Percentiles rank a stretch among this genome's conserved stretches.
phyloP scores from a whole-genome alignment of 2,329 filamentous ascomycete genomes.

The Cladobotryum protrusum region DNA sequence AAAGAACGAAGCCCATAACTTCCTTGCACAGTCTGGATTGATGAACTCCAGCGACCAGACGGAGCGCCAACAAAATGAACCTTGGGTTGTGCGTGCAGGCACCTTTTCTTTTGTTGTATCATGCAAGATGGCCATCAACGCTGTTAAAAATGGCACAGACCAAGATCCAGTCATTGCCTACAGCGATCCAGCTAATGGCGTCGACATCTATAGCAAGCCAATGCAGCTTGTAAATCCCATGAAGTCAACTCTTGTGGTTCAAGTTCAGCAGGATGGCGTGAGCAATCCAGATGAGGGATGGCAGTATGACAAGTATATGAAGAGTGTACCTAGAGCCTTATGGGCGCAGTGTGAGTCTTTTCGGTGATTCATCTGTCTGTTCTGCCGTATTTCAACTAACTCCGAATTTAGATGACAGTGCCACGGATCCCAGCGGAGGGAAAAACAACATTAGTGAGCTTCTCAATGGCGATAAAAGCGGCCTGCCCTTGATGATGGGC shows the following conservation, averaged over 20 bases:
- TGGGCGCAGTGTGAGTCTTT: slow-evolving; percentile 9
- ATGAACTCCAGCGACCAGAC: neutral
- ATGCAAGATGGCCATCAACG: slow-evolving; percentile 6
- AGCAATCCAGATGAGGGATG: neutral
- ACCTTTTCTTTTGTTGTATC: slow-evolving; percentile 1
- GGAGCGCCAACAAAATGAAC: neutral
- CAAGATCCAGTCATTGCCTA: neutral
- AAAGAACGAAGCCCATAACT: slow-evolving; percentile 2
- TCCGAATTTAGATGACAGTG: neutral
- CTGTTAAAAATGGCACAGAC: neutral
- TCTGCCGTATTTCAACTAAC: neutral
- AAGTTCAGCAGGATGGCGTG: slow-evolving; percentile 4
- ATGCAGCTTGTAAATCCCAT: neutral
- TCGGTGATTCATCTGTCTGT: neutral
- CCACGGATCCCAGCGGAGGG: neutral
- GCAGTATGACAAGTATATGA: slow-evolving; percentile 1
- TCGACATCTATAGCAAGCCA: neutral
- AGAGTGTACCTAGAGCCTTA: slow-evolving; percentile 2
- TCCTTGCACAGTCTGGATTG: slow-evolving; percentile 1
- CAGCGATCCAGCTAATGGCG: neutral
- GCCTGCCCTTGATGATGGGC: slow-evolving; percentile 5
- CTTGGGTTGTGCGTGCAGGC: slow-evolving; percentile 1
- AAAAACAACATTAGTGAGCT: slow-evolving; percentile 8
- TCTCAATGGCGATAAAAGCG: neutral
- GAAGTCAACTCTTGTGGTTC: neutral